Evolutionary conservation across 2,329 filamentous ascomycete species (phyloP).

Genomic region (Diaporthe destruens): DNA sequence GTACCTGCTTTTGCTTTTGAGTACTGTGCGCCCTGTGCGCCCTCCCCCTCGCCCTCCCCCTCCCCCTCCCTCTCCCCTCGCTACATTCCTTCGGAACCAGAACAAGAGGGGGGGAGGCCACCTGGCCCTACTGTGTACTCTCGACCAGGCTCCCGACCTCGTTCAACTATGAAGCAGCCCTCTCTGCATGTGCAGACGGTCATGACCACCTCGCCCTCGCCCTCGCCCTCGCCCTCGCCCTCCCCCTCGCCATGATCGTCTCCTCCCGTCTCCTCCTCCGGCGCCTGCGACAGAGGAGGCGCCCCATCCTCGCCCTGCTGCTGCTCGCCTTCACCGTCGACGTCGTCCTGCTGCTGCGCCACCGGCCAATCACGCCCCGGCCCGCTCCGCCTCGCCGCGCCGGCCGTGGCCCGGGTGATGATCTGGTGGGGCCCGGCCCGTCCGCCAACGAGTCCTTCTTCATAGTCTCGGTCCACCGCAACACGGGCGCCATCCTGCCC

Average conservation of each 20-base stretch:
- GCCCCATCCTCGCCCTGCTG: conserved; percentile 50
- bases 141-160: no score
- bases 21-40: no score
- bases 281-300: conserved; percentile 50
- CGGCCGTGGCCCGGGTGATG: no score
- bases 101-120: no score
- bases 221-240: conserved; percentile 1
- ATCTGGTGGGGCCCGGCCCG: no score
- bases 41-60: not conserved
- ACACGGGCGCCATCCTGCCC: conserved; percentile 71
- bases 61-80: not conserved
- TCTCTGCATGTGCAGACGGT: no score
- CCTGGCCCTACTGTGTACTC: no score
- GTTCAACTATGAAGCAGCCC: no score
- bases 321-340: conserved; percentile 52
- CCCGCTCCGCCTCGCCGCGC: no score
- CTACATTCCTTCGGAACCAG: no score
- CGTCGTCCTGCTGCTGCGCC: conserved; percentile 48
- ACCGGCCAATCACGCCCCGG: conserved; percentile 50
- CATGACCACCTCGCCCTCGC: conserved; percentile 19
- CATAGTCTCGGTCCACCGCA: conserved; percentile 77
- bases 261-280: conserved; percentile 51
- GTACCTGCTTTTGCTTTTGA: no score
- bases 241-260: conserved; percentile 49
- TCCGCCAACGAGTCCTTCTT: conserved; percentile 61